phyloP scores from a whole-genome alignment of 768 basidiomycete genomes.

The Suillus decipiens region DNA sequence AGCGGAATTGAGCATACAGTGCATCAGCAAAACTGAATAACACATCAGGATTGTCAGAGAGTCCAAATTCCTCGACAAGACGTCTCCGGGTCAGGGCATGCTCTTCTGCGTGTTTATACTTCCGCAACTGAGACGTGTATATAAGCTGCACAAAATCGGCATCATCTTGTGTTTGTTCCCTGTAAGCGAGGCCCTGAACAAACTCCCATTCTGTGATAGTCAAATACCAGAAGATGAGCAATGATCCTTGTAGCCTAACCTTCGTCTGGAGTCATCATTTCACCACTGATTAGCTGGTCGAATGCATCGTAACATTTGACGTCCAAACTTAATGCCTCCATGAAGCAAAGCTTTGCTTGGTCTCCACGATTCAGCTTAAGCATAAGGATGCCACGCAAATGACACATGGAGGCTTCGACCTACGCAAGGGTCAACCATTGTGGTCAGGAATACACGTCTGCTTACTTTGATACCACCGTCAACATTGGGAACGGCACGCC shows the following conservation, averaged over 20 bases:
- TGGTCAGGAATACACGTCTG: constrained; percentile 7
- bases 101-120: constrained; percentile 83
- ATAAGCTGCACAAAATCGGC: constrained; percentile 91
- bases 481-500: constrained; percentile 71
- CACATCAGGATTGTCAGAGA: constrained; percentile 92
- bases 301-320: constrained; percentile 98
- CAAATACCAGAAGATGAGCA: constrained; percentile 8
- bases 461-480: constrained; percentile 94
- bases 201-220: constrained; percentile 90
- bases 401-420: constrained; percentile 98
- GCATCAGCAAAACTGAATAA: constrained; percentile 90
- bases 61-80: constrained; percentile 80
- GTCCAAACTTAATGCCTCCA: constrained; percentile 93
- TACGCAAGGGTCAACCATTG: constrained; percentile 30
- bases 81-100: constrained; percentile 77
- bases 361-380: constrained; percentile 90
- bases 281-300: constrained; percentile 83
- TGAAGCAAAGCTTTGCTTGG: constrained; percentile 90
- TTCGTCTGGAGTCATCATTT: constrained; percentile 97
- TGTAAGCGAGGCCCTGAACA: constrained; percentile 79
- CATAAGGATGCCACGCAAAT: constrained; percentile 91
- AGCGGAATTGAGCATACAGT: constrained; percentile 83
- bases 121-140: constrained; percentile 88
- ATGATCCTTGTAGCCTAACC: constrained; percentile 49
- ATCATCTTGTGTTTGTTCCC: constrained; percentile 82